Conservation (phyloP, 129 eudicot genomes). For the Ambrosia trifida region DNA sequence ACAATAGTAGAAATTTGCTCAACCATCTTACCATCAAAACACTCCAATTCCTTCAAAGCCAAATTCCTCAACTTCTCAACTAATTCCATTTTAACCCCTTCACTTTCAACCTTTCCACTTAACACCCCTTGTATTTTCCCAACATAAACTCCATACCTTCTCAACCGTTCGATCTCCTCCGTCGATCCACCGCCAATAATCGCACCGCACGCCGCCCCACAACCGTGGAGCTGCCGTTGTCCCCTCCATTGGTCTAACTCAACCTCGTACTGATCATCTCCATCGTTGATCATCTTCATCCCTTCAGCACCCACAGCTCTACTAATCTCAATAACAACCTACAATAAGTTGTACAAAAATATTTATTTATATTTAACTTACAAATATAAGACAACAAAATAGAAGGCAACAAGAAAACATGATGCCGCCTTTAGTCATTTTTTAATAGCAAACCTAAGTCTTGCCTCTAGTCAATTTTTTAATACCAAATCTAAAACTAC, state of each 20-base stretch:
- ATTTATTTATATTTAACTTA: too few relatives aligned
- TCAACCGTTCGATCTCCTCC: slow-evolving; percentile 55
- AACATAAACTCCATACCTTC: slow-evolving; percentile 47
- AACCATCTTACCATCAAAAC: slow-evolving; percentile 25
- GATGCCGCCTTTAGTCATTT: too few relatives aligned
- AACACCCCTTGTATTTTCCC: slow-evolving; percentile 50
- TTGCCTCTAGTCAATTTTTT: too few relatives aligned
- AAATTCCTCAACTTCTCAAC: slow-evolving; percentile 36
- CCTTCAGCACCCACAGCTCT: slow-evolving; percentile 49
- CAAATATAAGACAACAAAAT: too few relatives aligned
- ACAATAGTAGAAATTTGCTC: slow-evolving; percentile 37
- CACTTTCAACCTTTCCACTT: slow-evolving; percentile 19
- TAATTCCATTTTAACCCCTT: slow-evolving; percentile 14
- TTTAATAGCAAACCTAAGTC: too few relatives aligned
- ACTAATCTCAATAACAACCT: slow-evolving; percentile 52
- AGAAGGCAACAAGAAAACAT: too few relatives aligned
- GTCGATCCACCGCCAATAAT: slow-evolving; percentile 66
- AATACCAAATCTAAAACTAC: too few relatives aligned
- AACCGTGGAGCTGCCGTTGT: slow-evolving; percentile 51
- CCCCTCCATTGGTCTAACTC: background rate
- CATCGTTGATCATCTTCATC: slow-evolving; percentile 39
- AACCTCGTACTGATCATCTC: slow-evolving; percentile 12
- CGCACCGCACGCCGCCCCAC: slow-evolving; percentile 68
- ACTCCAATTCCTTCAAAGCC: slow-evolving; percentile 49
- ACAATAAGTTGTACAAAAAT: slow-evolving; percentile 13